Evolutionary conservation across 371 early-diverging fungal species (phyloP).

Genomic region (Mortierella sp.): DNA sequence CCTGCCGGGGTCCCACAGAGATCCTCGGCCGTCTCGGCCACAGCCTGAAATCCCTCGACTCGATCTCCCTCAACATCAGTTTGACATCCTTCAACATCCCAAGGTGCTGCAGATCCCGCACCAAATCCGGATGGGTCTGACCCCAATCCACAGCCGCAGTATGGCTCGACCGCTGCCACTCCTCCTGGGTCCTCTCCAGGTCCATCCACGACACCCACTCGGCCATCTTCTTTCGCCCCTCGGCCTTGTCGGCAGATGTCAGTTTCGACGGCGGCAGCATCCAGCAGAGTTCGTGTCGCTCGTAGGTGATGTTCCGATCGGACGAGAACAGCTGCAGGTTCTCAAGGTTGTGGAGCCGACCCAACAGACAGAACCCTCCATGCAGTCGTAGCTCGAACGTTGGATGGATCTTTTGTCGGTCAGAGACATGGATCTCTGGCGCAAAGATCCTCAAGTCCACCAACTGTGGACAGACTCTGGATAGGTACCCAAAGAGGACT

Average conservation of each 20-base stretch:
- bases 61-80: not conserved
- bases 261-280: not conserved
- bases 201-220: not conserved
- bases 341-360: not conserved
- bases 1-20: not conserved
- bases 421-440: not conserved
- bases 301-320: not conserved
- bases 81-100: not conserved
- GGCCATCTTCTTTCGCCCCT: not conserved
- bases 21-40: not conserved
- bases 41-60: not conserved
- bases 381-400: not conserved
- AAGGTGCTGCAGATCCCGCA: not conserved
- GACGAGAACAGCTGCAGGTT: not conserved
- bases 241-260: not conserved
- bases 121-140: not conserved
- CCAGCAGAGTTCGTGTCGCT: not conserved
- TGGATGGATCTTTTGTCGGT: not conserved
- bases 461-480: not conserved
- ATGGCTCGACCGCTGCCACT: not conserved
- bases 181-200: not conserved
- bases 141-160: not conserved
- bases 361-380: not conserved
- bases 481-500: not conserved
- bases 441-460: not conserved